A percentile compares a stretch with the other conserved stretches of the same genome.
These are phyloP conservation scores for Telfairia occidentalis DNA, from an alignment of 331 rosid genomes.

Conservation along the genomic window DNA sequence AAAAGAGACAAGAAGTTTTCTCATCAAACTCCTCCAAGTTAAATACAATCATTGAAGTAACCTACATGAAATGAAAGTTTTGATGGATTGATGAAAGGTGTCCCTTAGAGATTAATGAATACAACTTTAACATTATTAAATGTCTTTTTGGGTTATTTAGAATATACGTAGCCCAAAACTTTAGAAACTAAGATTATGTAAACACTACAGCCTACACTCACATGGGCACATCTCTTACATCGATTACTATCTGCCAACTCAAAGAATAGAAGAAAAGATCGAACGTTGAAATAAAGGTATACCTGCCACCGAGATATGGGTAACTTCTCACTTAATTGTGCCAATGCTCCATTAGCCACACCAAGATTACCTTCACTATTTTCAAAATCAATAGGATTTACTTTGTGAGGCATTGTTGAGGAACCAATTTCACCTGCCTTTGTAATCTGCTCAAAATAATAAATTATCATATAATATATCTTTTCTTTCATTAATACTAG, in stretches of 20 bases:
- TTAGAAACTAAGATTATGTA: neutral
- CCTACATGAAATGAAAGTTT: conserved; percentile 7
- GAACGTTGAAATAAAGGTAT: conserved; percentile 4
- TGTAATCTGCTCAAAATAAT: conserved; percentile 39
- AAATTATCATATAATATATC: conserved; percentile 8
- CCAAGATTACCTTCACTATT: conserved; percentile 94
- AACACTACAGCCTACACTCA: neutral
- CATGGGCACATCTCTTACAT: neutral
- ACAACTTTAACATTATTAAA: neutral
- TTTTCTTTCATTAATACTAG: neutral
- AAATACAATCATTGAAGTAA: conserved; percentile 6
- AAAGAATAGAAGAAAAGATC: conserved; percentile 9
- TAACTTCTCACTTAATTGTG: conserved; percentile 72
- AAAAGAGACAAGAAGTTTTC: conserved; percentile 1
- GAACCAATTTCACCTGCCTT: conserved; percentile 86
- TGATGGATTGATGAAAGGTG: neutral
- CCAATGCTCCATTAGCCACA: conserved; percentile 54
- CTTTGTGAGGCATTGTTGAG: conserved; percentile 97
- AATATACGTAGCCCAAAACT: neutral
- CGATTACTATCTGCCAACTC: neutral
- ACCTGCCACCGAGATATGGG: conserved; percentile 88
- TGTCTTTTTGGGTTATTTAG: neutral
- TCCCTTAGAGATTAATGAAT: neutral
- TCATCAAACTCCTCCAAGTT: conserved; percentile 7
- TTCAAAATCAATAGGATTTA: conserved; percentile 94